phyloP scores from a whole-genome alignment of 2,329 filamentous ascomycete species.

The Hypomyces perniciosus region DNA sequence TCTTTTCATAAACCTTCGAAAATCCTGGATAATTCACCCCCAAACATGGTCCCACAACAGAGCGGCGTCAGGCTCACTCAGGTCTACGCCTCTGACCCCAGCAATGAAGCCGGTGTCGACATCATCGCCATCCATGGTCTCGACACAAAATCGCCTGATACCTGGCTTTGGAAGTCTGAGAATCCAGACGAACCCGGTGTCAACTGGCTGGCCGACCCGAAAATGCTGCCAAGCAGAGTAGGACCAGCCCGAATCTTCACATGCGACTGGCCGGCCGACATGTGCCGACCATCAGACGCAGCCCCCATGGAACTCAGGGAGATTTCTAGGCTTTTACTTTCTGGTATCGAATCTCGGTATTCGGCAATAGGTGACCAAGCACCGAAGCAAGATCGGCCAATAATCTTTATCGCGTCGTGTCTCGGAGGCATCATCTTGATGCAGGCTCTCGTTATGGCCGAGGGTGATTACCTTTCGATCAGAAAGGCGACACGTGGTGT shows the following conservation, averaged over 20 bases:
- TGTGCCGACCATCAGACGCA: conserved; percentile 15
- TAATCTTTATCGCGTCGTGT: conserved; percentile 29
- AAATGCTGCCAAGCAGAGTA: conserved; percentile 20
- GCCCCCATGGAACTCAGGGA: conserved; percentile 16
- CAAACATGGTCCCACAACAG: too few relatives aligned
- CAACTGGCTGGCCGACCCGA: too few relatives aligned
- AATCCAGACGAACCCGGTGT: neutral
- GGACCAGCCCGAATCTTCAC: conserved; percentile 22
- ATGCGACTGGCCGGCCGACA: conserved; percentile 23
- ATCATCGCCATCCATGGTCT: too few relatives aligned
- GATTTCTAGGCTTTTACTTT: conserved; percentile 20
- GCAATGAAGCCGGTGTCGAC: conserved; percentile 14
- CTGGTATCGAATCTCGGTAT: conserved; percentile 17
- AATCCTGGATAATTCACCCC: too few relatives aligned
- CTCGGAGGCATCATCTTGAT: conserved; percentile 27
- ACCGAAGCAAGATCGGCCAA: conserved; percentile 15
- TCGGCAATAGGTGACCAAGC: neutral
- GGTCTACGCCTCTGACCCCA: too few relatives aligned
- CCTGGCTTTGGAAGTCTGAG: neutral
- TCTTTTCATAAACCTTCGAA: too few relatives aligned
- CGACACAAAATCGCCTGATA: too few relatives aligned
- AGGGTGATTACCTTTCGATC: conserved; percentile 15
- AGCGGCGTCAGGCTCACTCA: too few relatives aligned
- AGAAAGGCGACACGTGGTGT: conserved; percentile 18
- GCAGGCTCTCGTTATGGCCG: conserved; percentile 21